A percentile compares a stretch with the other conserved stretches of the same genome.
Conservation (phyloP, 75 land plant species). For the Chamaecyparis obtusa region DNA sequence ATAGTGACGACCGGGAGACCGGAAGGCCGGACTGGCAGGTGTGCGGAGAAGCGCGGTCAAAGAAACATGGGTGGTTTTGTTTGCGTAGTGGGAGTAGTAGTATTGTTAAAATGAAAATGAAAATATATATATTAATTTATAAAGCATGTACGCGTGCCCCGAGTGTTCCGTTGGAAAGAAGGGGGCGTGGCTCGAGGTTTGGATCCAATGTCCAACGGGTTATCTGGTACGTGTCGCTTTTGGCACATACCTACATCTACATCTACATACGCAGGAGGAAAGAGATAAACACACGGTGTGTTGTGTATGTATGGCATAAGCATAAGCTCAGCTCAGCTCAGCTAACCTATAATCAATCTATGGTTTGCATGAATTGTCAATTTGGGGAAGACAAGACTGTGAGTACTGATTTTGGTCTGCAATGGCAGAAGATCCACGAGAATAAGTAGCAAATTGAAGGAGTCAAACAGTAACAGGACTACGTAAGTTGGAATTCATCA, state of each 20-base stretch:
- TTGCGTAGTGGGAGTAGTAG: neutral
- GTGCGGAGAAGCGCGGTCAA: neutral
- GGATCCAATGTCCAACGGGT: conserved; percentile 15
- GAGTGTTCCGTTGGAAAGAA: conserved; percentile 13
- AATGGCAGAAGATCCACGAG: neutral
- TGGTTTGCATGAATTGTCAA: neutral
- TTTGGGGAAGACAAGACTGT: neutral
- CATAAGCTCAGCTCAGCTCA: too few species aligned
- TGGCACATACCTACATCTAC: neutral
- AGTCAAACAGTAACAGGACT: neutral
- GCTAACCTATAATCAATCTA: too few species aligned
- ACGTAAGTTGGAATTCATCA: neutral
- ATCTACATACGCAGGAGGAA: neutral
- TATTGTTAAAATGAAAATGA: too few species aligned
- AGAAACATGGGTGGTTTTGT: neutral
- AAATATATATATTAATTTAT: too few species aligned
- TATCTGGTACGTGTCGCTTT: conserved; percentile 4
- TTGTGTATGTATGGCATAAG: too few species aligned
- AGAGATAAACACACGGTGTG: neutral
- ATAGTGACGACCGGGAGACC: conserved; percentile 5
- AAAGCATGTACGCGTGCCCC: conserved; percentile 7
- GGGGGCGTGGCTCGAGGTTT: conserved; percentile 16
- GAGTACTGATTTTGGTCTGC: neutral
- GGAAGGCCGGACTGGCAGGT: neutral
- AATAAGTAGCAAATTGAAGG: neutral